phyloP scores from a whole-genome alignment of 2,329 filamentous ascomycete species.

The Biscogniauxia mediterranea region DNA sequence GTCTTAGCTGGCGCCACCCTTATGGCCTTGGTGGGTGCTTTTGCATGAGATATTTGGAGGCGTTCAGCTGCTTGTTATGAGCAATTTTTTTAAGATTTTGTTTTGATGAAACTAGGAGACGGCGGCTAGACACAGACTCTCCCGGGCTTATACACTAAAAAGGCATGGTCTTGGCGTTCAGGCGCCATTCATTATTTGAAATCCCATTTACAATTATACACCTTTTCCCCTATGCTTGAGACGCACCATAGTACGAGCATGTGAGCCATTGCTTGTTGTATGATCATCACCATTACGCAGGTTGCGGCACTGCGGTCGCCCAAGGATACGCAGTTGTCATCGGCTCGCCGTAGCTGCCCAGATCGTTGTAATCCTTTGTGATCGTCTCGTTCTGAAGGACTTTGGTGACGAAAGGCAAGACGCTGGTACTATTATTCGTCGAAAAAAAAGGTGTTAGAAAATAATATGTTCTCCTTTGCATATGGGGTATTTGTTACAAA shows the following conservation, averaged over 20 bases:
- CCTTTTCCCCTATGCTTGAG: neutral
- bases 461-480: neutral
- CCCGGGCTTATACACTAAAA: conserved; percentile 5
- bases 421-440: conserved; percentile 35
- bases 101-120: neutral
- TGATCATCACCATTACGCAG: conserved; percentile 7
- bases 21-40: conserved; percentile 72
- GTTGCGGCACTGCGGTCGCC: conserved; percentile 38
- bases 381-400: conserved; percentile 45
- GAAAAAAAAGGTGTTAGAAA: conserved; percentile 4
- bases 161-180: conserved; percentile 16
- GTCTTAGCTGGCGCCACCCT: conserved; percentile 63
- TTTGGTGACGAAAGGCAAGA: conserved; percentile 48
- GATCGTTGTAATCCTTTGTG: conserved; percentile 44
- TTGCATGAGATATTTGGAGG: conserved; percentile 49
- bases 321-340: conserved; percentile 47
- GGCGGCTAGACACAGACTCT: conserved; percentile 10
- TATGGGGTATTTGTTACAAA: too few species aligned
- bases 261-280: neutral
- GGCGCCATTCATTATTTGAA: neutral
- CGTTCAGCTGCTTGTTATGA: conserved; percentile 5
- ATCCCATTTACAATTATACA: neutral
- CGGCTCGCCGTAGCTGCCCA: conserved; percentile 42
- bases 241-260: neutral
- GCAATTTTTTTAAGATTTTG: neutral